phyloP scores from a whole-genome alignment of 108 stramenopile genomes.

The Phaeodactylum tricornutum region DNA sequence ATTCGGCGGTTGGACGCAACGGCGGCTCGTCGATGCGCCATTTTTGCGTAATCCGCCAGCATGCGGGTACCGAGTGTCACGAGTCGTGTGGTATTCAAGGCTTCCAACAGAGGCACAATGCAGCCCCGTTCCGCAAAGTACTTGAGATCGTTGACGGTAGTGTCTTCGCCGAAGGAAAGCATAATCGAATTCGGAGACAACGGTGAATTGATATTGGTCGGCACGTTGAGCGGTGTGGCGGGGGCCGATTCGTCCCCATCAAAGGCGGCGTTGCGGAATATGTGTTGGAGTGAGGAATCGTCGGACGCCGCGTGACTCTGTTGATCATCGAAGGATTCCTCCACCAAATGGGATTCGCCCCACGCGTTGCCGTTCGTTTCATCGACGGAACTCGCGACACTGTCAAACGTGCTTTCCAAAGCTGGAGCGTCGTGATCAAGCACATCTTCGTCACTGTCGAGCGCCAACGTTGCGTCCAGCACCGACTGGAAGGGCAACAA shows the following conservation, averaged over 20 bases:
- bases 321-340: no score
- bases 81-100: slow-evolving; percentile 65
- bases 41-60: slow-evolving; percentile 87
- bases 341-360: no score
- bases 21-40: slow-evolving; percentile 75
- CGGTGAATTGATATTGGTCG: slow-evolving; percentile 14
- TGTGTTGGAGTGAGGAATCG: slow-evolving; percentile 16
- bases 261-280: slow-evolving; percentile 52
- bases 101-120: slow-evolving; percentile 66
- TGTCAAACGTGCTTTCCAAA: slow-evolving; percentile 38
- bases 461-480: slow-evolving; percentile 30
- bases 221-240: slow-evolving; percentile 2
- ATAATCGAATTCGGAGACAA: slow-evolving; percentile 46
- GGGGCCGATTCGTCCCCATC: slow-evolving; percentile 18
- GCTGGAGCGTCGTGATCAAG: slow-evolving; percentile 33
- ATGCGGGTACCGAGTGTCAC: slow-evolving; percentile 72
- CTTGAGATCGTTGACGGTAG: slow-evolving; percentile 71
- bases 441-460: slow-evolving; percentile 30
- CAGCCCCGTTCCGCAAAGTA: slow-evolving; percentile 82
- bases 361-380: no score
- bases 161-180: slow-evolving; percentile 64
- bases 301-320: no score
- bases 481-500: no score
- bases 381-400: slow-evolving; percentile 5
- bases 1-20: slow-evolving; percentile 72